Percentiles rank a stretch among this genome's conserved stretches.
Conservation (phyloP, 1,139 yeast species). For the Pichia sp. region DNA sequence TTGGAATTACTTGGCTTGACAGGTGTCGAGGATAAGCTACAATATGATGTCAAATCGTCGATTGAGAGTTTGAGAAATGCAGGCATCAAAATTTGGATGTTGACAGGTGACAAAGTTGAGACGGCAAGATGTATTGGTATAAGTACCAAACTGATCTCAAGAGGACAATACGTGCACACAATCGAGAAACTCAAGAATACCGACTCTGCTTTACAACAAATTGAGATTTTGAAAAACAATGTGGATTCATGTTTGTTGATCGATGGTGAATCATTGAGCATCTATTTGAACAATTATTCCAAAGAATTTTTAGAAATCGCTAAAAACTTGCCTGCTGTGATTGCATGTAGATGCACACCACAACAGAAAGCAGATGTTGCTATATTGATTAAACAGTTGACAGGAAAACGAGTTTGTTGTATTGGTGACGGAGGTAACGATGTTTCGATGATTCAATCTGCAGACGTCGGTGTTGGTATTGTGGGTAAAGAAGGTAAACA, state of each 20-base stretch:
- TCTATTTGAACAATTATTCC: conserved; percentile 54
- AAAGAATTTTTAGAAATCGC: conserved; percentile 73
- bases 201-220: conserved; percentile 60
- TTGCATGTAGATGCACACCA: conserved; percentile 98
- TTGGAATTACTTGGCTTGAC: conserved; percentile 86
- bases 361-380: conserved; percentile 99
- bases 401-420: conserved; percentile 90
- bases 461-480: conserved; percentile 98
- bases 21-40: conserved; percentile 95
- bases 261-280: conserved; percentile 86
- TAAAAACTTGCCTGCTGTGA: conserved; percentile 76
- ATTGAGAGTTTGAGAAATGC: conserved; percentile 91
- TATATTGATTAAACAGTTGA: conserved; percentile 58
- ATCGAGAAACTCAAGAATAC: conserved; percentile 57
- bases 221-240: conserved; percentile 62
- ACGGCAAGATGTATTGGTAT: conserved; percentile 97
- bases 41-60: conserved; percentile 82
- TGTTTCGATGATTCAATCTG: conserved; percentile 97
- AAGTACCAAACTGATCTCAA: conserved; percentile 81
- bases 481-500: conserved; percentile 98
- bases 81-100: conserved; percentile 97
- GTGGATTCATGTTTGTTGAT: conserved; percentile 74
- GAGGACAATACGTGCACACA: conserved; percentile 91
- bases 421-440: conserved; percentile 99
- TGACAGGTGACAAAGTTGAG: conserved; percentile 98